Evolutionary conservation across 768 basidiomycete species (phyloP).

Genomic region (Amanita pseudoporphyria): DNA sequence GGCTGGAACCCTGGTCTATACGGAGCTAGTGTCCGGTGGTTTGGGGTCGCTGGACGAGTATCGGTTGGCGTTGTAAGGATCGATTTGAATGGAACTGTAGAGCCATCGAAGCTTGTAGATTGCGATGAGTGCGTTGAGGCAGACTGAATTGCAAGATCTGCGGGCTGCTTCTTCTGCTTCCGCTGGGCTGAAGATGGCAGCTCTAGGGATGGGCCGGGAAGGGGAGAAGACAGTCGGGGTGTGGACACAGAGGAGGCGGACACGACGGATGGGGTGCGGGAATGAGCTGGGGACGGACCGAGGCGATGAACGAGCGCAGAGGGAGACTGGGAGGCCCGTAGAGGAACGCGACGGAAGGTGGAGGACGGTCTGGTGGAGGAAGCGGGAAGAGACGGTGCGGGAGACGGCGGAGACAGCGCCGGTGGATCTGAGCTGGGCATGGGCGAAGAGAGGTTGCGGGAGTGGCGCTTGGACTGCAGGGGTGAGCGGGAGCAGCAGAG

Average conservation of each 20-base stretch:
- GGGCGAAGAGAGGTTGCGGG: too few relatives aligned
- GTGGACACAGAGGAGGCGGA: neutral
- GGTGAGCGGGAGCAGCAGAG: neutral
- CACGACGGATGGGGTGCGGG: constrained; percentile 9
- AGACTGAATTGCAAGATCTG: too few relatives aligned
- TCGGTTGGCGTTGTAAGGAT: neutral
- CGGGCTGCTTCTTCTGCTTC: too few relatives aligned
- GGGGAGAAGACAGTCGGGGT: neutral
- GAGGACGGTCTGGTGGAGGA: constrained; percentile 18
- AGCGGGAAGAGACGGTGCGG: neutral
- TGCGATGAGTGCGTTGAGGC: too few relatives aligned
- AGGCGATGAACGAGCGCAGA: constrained; percentile 2
- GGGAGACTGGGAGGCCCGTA: constrained; percentile 4
- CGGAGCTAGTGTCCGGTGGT: constrained; percentile 33
- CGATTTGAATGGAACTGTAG: neutral
- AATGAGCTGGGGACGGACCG: constrained; percentile 2
- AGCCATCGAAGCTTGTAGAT: neutral
- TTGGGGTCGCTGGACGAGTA: neutral
- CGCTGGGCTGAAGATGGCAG: too few relatives aligned
- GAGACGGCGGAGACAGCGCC: neutral
- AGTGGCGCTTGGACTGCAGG: neutral
- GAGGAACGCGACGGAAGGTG: constrained; percentile 41
- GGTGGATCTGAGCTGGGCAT: too few relatives aligned
- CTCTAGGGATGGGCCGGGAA: neutral
- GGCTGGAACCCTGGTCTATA: constrained; percentile 95